Base-by-base conservation (phyloP, 352 stramenopile species). In the Globisporangium paroecandrum region DNA sequence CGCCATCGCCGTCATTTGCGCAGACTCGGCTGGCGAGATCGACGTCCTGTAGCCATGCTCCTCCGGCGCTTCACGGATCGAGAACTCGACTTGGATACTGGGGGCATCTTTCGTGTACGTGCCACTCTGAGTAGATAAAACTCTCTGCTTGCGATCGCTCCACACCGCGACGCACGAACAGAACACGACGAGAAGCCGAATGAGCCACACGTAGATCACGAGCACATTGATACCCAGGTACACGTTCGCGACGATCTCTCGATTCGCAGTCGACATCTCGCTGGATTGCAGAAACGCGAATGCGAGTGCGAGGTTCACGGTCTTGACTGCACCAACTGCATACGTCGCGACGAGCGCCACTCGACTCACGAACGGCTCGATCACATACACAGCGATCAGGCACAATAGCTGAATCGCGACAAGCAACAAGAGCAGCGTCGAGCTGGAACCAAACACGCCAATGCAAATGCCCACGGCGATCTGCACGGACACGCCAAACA, bases 281-380 rank as follows among this genome's bases (percentile, higher is more conserved):
- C 63, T 76, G 47, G 29, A 53, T 27, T 66, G 65, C 22, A 83
- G 56, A 49, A 81, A 83, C 10, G 72, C 74, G 34, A 82, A 81
- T 27, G 74, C 69, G 24, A 82, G 32, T 6, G 25, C 70, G 36
- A 74, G 64, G 56, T 83, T 83, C 47, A 77, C 4, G 56, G 76
- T 70, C 55, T 77, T 77, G 56, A 78, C 20, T 32, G 55, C 54
- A 22, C 65, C 68, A 6, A 78, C 49, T 1, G 20, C 61, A 1
- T 47, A 68, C 8, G 66, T 68, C 1, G 61, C 66, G 41, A 66
- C 9, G 62, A 55, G 43, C 65, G 29, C 53, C 70, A 66, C 9
- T 34, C 63, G 7, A 53, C 70, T 25, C 61, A 55, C n/a, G 65
- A 85, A 85, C 41, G 78, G 78, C 32, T 65, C 66, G 57, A 81